These are phyloP conservation scores for Coemansia sp. DNA, from an alignment of 192 early-diverging fungal genomes.

Conservation along the genomic window DNA sequence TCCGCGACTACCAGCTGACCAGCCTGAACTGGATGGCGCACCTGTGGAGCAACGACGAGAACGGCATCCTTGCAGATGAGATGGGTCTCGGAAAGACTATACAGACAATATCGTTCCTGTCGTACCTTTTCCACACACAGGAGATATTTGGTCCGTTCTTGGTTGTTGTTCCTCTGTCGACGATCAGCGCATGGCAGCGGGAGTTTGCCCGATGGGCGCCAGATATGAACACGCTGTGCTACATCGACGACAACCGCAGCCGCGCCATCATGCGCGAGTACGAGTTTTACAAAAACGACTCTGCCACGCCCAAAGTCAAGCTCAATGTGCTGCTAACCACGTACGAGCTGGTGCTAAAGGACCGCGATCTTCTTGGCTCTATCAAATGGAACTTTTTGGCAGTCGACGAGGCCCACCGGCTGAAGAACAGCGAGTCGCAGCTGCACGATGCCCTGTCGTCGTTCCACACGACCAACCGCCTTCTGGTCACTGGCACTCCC, in stretches of 20 bases:
- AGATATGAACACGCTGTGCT: slow-evolving; percentile 86
- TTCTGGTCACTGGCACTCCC: slow-evolving; percentile 98
- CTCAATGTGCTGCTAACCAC: slow-evolving; percentile 96
- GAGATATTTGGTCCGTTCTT: slow-evolving; percentile 91
- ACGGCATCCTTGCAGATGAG: slow-evolving; percentile 97
- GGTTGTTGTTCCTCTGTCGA: slow-evolving; percentile 95
- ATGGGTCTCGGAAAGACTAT: slow-evolving; percentile 96
- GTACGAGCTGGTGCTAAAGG: slow-evolving; percentile 93
- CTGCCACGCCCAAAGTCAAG: slow-evolving; percentile 57
- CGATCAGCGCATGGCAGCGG: slow-evolving; percentile 91
- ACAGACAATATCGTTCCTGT: slow-evolving; percentile 92
- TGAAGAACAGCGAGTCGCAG: slow-evolving; percentile 94
- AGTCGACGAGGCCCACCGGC: slow-evolving; percentile 97
- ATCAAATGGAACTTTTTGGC: slow-evolving; percentile 94
- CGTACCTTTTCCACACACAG: slow-evolving; percentile 82
- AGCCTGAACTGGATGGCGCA: slow-evolving; percentile 97
- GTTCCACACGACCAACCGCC: slow-evolving; percentile 85
- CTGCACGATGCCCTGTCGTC: slow-evolving; percentile 88
- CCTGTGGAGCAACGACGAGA: slow-evolving; percentile 92
- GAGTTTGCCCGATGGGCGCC: slow-evolving; percentile 97
- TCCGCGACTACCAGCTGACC: slow-evolving; percentile 94
- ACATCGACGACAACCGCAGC: slow-evolving; percentile 81
- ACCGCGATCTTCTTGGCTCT: slow-evolving; percentile 72
- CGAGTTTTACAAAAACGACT: slow-evolving; percentile 78
- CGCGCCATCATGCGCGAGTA: slow-evolving; percentile 89